A percentile compares a stretch with the other conserved stretches of the same genome.
phyloP scores from a whole-genome alignment of 1,284 basidiomycete species.

The Heimioporus punctisporus region DNA sequence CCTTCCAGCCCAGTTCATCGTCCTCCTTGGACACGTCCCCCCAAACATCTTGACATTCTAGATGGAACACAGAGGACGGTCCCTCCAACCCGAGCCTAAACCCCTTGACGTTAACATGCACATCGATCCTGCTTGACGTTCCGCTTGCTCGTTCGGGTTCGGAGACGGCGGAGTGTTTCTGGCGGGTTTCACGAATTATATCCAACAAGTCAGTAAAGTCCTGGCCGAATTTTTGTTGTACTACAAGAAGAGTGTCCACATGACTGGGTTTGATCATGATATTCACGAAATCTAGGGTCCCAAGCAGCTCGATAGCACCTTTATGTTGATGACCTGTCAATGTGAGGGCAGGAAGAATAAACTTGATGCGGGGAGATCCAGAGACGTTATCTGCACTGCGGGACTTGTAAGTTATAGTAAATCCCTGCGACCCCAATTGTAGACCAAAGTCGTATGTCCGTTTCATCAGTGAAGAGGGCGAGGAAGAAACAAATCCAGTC shows the following conservation, averaged over 20 bases:
- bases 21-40: conserved; percentile 55
- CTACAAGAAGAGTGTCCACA: conserved; percentile 77
- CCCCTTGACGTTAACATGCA: conserved; percentile 70
- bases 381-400: conserved; percentile 35
- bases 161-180: conserved; percentile 34
- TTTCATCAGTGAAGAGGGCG: conserved; percentile 36
- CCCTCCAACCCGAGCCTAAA: conserved; percentile 80
- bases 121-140: conserved; percentile 37
- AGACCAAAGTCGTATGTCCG: conserved; percentile 56
- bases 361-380: conserved; percentile 50
- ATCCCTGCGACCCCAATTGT: conserved; percentile 62
- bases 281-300: conserved; percentile 67
- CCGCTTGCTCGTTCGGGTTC: conserved; percentile 13
- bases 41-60: conserved; percentile 75
- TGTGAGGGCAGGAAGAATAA: conserved; percentile 66
- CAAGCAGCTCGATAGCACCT: conserved; percentile 51
- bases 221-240: conserved; percentile 85
- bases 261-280: conserved; percentile 77
- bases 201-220: conserved; percentile 82
- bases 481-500: conserved; percentile 47
- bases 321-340: conserved; percentile 58
- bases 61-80: conserved; percentile 65
- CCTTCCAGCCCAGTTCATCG: conserved; percentile 52
- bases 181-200: conserved; percentile 61
- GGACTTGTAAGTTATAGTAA: conserved; percentile 59